Evolutionary conservation across 2,329 filamentous ascomycete species (phyloP).

Genomic region (Aspergillus ochraceus): DNA sequence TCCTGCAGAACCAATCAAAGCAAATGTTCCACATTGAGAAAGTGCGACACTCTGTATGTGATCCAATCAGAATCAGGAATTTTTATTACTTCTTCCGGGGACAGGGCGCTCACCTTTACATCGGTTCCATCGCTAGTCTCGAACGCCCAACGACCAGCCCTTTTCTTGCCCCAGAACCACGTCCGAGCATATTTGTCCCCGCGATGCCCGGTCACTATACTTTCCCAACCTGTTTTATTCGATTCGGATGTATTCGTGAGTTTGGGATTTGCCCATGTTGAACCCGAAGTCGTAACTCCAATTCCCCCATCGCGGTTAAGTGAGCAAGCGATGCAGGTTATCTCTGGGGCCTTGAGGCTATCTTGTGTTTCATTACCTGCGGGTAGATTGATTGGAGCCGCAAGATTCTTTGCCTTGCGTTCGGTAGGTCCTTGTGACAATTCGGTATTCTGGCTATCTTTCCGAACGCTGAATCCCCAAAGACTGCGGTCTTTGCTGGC

Average conservation of each 20-base stretch:
- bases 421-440: conserved; percentile 87
- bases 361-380: conserved; percentile 15
- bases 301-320: conserved; percentile 94
- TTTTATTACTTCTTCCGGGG: neutral
- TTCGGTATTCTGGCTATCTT: conserved; percentile 91
- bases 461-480: conserved; percentile 94
- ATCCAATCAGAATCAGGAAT: neutral
- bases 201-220: conserved; percentile 88
- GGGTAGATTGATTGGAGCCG: conserved; percentile 15
- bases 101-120: conserved; percentile 53
- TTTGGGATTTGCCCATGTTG: conserved; percentile 79
- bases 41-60: conserved; percentile 71
- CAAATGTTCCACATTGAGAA: conserved; percentile 91
- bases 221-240: conserved; percentile 90
- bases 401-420: conserved; percentile 79
- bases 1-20: conserved; percentile 77
- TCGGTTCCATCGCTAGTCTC: conserved; percentile 80
- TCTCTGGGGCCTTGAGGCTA: conserved; percentile 80
- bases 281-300: conserved; percentile 74
- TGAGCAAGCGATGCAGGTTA: conserved; percentile 87
- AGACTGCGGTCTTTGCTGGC: conserved; percentile 86
- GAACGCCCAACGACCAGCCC: conserved; percentile 89
- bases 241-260: conserved; percentile 69
- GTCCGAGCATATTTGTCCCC: conserved; percentile 83
- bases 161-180: conserved; percentile 97